These are phyloP conservation scores for Chlamydomonas sphaeroides DNA, from an alignment of 139 green algal species.

Conservation along the genomic window DNA sequence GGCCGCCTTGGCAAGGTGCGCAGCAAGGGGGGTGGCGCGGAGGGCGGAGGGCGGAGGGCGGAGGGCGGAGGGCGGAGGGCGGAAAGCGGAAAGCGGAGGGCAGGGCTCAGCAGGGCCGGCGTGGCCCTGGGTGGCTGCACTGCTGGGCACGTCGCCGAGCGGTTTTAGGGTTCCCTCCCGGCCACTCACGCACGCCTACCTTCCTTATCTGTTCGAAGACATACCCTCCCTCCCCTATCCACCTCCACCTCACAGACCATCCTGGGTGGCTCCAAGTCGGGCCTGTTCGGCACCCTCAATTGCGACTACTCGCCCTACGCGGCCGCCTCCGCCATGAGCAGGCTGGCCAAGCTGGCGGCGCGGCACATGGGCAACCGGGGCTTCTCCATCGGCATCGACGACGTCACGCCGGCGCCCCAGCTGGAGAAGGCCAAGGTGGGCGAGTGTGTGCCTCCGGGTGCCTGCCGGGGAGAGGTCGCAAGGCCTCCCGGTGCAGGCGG, in stretches of 20 bases:
- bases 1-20: constrained; percentile 95
- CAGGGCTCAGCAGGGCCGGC: not conserved
- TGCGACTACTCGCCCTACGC: constrained; percentile 75
- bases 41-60: too few relatives aligned
- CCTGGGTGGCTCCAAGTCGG: constrained; percentile 91
- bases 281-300: constrained; percentile 87
- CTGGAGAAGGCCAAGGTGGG: constrained; percentile 72
- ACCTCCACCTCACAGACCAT: constrained; percentile 52
- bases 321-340: constrained; percentile 81
- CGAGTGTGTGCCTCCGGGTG: too few relatives aligned
- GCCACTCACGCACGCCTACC: too few relatives aligned
- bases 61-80: too few relatives aligned
- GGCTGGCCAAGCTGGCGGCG: constrained; percentile 92
- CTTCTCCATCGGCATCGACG: constrained; percentile 96
- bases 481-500: too few relatives aligned
- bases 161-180: too few relatives aligned
- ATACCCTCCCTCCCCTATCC: not conserved
- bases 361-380: constrained; percentile 91
- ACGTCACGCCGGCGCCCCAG: constrained; percentile 83
- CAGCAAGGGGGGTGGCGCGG: too few relatives aligned
- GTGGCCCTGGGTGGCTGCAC: too few relatives aligned
- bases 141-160: too few relatives aligned
- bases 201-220: too few relatives aligned
- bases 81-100: too few relatives aligned
- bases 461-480: too few relatives aligned